Conservation (phyloP, 768 basidiomycete species). For the Boletus sp. region DNA sequence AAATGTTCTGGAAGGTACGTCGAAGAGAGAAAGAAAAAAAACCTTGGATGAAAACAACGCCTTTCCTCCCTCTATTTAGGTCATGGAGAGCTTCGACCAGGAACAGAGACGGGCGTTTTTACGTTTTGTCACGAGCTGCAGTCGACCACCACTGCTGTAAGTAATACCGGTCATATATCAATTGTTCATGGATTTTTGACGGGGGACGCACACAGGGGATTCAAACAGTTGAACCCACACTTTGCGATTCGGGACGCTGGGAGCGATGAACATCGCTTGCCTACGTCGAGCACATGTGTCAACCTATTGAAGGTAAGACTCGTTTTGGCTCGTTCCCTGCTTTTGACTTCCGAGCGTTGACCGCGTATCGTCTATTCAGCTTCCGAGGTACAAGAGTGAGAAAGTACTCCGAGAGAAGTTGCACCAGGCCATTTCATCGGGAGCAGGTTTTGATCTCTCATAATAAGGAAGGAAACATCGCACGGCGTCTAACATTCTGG, state of each 20-base stretch:
- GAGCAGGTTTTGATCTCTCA: conserved; percentile 92
- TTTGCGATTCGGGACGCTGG: conserved; percentile 88
- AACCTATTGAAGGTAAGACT: conserved; percentile 79
- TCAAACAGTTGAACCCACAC: conserved; percentile 82
- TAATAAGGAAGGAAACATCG: conserved; percentile 30
- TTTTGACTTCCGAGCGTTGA: neutral
- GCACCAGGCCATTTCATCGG: conserved; percentile 80
- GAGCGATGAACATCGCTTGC: conserved; percentile 64
- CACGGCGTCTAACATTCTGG: neutral
- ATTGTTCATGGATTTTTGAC: neutral
- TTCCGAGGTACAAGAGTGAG: conserved; percentile 70
- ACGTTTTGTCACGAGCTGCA: conserved; percentile 91
- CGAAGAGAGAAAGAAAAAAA: neutral
- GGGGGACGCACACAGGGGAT: conserved; percentile 50
- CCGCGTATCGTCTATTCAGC: conserved; percentile 36
- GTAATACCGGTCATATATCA: conserved; percentile 24
- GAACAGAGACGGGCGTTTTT: conserved; percentile 77
- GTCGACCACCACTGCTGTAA: conserved; percentile 82
- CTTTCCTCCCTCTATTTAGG: conserved; percentile 38
- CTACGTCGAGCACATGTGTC: conserved; percentile 84
- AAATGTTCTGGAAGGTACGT: conserved; percentile 79
- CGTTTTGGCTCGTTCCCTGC: neutral
- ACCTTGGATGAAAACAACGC: neutral
- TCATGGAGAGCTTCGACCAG: conserved; percentile 76
- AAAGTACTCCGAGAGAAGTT: conserved; percentile 69